These are phyloP conservation scores for Paulownia fortunei DNA, from an alignment of 257 asterid species.

Conservation along the genomic window DNA sequence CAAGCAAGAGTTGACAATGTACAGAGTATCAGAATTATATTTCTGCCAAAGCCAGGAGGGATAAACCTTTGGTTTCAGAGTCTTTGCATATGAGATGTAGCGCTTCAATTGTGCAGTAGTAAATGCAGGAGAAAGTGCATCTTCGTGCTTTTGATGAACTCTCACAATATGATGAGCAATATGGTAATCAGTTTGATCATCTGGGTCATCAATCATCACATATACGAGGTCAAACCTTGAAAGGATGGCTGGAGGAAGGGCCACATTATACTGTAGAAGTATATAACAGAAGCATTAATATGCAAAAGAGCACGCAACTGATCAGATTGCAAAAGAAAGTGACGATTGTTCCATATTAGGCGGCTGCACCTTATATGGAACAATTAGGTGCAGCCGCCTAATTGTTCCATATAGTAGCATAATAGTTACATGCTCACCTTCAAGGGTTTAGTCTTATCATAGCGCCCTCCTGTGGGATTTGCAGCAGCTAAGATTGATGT, in stretches of 20 bases:
- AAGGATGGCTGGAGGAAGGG: constrained; percentile 99
- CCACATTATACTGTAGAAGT: constrained; percentile 89
- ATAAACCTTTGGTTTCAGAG: constrained; percentile 86
- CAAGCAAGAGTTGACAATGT: constrained; percentile 20
- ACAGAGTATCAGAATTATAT: constrained; percentile 1
- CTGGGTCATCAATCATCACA: constrained; percentile 99
- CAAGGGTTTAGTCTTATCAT: constrained; percentile 93
- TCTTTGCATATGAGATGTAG: constrained; percentile 86
- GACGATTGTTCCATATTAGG: neutral
- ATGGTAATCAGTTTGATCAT: constrained; percentile 88
- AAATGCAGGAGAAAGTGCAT: constrained; percentile 87
- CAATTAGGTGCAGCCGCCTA: too few species aligned
- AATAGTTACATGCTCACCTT: constrained; percentile 57
- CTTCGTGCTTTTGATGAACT: constrained; percentile 86
- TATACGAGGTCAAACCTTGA: constrained; percentile 98
- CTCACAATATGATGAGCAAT: constrained; percentile 96
- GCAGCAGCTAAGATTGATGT: constrained; percentile 99
- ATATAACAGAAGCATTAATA: constrained; percentile 30
- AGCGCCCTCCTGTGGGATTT: constrained; percentile 99
- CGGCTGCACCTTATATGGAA: neutral
- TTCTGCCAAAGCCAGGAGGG: neutral
- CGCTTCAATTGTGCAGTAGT: constrained; percentile 85
- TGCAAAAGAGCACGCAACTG: neutral
- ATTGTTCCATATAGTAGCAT: neutral
- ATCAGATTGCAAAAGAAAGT: constrained; percentile 5